A percentile compares a stretch with the other conserved stretches of the same genome.
These are phyloP conservation scores for Chlorella sp. DNA, from an alignment of 139 green algal species.

Conservation along the genomic window DNA sequence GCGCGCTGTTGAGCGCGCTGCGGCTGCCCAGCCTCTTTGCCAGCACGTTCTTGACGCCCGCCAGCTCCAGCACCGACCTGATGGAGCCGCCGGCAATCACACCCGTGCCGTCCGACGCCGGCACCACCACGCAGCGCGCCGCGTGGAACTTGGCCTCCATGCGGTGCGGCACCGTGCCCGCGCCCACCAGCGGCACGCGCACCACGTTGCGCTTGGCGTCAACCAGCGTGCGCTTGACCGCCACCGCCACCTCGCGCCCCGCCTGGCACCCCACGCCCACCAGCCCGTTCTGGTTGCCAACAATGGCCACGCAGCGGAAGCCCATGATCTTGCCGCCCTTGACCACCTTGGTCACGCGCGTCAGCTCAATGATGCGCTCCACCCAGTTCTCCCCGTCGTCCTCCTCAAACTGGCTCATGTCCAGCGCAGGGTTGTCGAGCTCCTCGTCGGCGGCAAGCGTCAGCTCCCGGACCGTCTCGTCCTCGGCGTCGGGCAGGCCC, in stretches of 20 bases:
- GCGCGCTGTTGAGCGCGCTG: constrained; percentile 91
- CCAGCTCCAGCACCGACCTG: constrained; percentile 85
- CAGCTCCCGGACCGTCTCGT: not conserved
- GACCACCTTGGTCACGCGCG: constrained; percentile 90
- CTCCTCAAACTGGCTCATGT: constrained; percentile 16
- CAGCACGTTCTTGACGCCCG: constrained; percentile 86
- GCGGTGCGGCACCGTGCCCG: constrained; percentile 78
- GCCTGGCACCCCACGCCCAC: constrained; percentile 85
- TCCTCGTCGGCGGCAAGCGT: not conserved
- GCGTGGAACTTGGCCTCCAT: constrained; percentile 74
- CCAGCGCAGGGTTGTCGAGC: too few relatives aligned
- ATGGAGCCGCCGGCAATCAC: constrained; percentile 74
- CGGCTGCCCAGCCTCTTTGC: constrained; percentile 88
- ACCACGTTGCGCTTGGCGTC: constrained; percentile 63
- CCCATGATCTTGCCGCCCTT: constrained; percentile 85
- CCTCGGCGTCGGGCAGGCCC: constrained; percentile 13
- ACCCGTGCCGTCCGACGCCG: constrained; percentile 86
- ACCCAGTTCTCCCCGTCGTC: constrained; percentile 31
- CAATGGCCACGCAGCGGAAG: constrained; percentile 69
- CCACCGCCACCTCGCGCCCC: constrained; percentile 79
- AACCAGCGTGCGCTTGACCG: constrained; percentile 74
- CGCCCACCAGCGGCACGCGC: constrained; percentile 58
- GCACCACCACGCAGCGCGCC: constrained; percentile 80
- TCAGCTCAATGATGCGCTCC: constrained; percentile 65
- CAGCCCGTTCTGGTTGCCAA: constrained; percentile 52